Evolutionary conservation across 495 filamentous ascomycete genomes (phyloP), one percentile per base, ranked within the genome.

Genomic region (Polyplosphaeria fusca): DNA sequence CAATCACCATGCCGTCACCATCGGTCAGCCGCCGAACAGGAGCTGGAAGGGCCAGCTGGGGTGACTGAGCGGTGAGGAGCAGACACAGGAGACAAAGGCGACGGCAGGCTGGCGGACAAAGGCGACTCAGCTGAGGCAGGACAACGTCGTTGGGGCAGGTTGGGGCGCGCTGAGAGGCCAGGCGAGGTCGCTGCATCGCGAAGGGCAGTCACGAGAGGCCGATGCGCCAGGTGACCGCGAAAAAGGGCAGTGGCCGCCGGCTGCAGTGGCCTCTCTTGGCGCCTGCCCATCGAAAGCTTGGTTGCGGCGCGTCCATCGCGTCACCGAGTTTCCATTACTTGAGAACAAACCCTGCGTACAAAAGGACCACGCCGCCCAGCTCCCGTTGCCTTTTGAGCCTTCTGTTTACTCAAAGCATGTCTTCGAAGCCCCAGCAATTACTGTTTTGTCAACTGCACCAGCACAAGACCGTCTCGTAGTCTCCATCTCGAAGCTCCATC

Each of bases 321-420:
- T 50, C 51, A 54, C 28, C 49, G 42, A 13, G 52, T 62, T 62
- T 62, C 24, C 47, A 55, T 62, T 37, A 62, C 7, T 45, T 62
- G 57, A 37, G 16, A 41, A 9, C 9, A 19, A 24, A 26, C 49
- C 26, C 23, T 16, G 20, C 28, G 22, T 43, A 49, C 18, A 45
- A 32, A 47, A 37, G 32, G 28, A 45, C 42, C n/a, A n/a, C n/a
- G n/a, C n/a, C n/a, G n/a, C n/a, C n/a, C n/a, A n/a, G n/a, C n/a
- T n/a, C n/a, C n/a, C n/a, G n/a, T n/a, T n/a, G n/a, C n/a, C n/a
- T n/a, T n/a, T n/a, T n/a, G n/a, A n/a, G n/a, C n/a, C n/a, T n/a
- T n/a, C n/a, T n/a, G n/a, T n/a, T n/a, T n/a, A n/a, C 41, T 13
- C 59, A 52, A 18, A 12, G 7, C 44, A 14, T 18, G 1, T n/a